phyloP scores from a whole-genome alignment of 1,139 yeast species.

The Candida frijolesensis region DNA sequence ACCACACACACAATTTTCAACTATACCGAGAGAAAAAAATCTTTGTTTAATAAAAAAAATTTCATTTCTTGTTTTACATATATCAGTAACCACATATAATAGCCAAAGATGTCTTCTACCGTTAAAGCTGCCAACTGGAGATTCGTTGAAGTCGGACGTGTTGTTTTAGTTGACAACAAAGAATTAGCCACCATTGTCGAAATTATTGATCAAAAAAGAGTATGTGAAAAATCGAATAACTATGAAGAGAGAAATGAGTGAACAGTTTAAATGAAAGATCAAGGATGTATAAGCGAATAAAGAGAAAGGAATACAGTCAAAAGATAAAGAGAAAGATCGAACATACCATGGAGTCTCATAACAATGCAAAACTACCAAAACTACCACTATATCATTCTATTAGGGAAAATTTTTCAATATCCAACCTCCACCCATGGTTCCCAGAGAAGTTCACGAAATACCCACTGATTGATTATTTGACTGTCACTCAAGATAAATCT shows the following conservation, averaged over 20 bases:
- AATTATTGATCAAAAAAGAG: slow-evolving; percentile 99
- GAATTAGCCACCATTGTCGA: slow-evolving; percentile 91
- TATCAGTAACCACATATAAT: slow-evolving; percentile 11
- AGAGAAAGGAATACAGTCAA: background rate
- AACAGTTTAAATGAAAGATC: background rate
- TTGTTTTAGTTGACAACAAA: slow-evolving; percentile 88
- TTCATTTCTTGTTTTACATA: background rate
- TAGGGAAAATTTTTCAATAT: too few relatives aligned
- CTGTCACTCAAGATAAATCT: background rate
- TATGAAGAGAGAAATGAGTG: background rate
- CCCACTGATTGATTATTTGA: too few relatives aligned
- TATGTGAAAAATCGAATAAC: slow-evolving; percentile 44
- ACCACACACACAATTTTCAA: slow-evolving; percentile 1
- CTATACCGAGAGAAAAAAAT: slow-evolving; percentile 6
- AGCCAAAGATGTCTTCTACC: slow-evolving; percentile 50
- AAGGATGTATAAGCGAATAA: background rate
- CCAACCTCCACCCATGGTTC: too few relatives aligned
- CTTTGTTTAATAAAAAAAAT: slow-evolving; percentile 6
- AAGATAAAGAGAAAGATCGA: background rate
- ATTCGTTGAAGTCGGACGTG: slow-evolving; percentile 99
- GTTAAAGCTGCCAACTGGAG: slow-evolving; percentile 99
- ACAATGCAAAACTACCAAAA: background rate
- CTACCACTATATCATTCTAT: too few relatives aligned
- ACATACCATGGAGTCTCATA: background rate
- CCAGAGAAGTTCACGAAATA: too few relatives aligned